Percentiles rank a stretch among this genome's conserved stretches.
phyloP scores from a whole-genome alignment of 805 yeast species.

The Hanseniaspora singularis region DNA sequence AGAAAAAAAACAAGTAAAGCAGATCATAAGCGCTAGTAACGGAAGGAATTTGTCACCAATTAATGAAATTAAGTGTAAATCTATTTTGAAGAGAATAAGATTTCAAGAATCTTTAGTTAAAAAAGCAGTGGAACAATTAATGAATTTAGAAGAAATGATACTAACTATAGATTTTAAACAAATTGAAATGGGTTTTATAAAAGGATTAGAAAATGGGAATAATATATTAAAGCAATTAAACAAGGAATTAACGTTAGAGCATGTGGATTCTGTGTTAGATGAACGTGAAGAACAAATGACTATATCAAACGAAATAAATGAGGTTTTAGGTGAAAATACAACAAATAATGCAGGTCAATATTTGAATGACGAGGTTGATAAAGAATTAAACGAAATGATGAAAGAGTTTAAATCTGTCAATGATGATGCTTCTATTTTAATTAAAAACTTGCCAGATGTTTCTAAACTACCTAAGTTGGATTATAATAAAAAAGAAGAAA shows the following conservation, averaged over 20 bases:
- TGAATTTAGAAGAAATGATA: constrained; percentile 66
- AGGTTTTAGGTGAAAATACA: constrained; percentile 32
- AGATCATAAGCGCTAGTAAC: constrained; percentile 19
- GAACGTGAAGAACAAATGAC: constrained; percentile 70
- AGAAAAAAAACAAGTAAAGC: constrained; percentile 37
- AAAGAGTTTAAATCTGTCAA: background rate
- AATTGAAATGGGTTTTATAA: constrained; percentile 72
- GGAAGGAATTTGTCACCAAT: constrained; percentile 22
- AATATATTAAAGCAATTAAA: constrained; percentile 63
- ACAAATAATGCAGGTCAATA: constrained; percentile 61
- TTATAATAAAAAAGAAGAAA: background rate
- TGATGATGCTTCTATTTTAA: too few species aligned
- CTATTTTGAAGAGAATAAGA: constrained; percentile 63
- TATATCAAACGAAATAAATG: constrained; percentile 64
- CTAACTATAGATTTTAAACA: constrained; percentile 77
- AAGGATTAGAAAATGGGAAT: constrained; percentile 74
- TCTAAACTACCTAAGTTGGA: constrained; percentile 9
- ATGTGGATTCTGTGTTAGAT: constrained; percentile 73
- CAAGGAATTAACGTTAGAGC: constrained; percentile 61
- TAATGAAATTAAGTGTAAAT: constrained; percentile 48
- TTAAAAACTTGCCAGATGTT: constrained; percentile 2
- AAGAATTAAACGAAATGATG: constrained; percentile 18
- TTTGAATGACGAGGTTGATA: constrained; percentile 37
- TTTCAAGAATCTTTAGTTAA: constrained; percentile 64
- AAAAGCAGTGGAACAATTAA: constrained; percentile 66